phyloP scores from a whole-genome alignment of 345 rosid genomes.

The Xanthoceras sorbifolium region DNA sequence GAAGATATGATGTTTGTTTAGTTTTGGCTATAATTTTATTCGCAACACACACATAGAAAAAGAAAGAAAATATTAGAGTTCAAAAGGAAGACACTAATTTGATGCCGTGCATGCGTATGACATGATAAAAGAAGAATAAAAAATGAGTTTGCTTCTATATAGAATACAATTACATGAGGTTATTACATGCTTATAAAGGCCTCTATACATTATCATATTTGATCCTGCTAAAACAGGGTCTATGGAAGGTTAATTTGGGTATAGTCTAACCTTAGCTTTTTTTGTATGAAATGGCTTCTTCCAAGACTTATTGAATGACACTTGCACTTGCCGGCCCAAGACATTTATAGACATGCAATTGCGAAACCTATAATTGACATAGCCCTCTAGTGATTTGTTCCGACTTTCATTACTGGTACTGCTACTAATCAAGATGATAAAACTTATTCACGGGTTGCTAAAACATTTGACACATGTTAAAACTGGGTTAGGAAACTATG shows the following conservation, averaged over 20 bases:
- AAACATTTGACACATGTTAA: conserved; percentile 10
- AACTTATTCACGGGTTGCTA: conserved; percentile 14
- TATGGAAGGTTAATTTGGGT: neutral
- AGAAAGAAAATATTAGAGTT: neutral
- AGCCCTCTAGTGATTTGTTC: conserved; percentile 4
- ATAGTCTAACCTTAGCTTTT: neutral
- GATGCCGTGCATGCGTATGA: neutral
- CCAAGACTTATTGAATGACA: neutral
- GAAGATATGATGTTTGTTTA: neutral
- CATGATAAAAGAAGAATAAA: conserved; percentile 8
- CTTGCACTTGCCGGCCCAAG: neutral
- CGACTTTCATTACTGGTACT: conserved; percentile 21
- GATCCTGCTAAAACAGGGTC: neutral
- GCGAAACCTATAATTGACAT: no score
- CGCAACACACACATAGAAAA: neutral
- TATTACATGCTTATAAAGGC: neutral
- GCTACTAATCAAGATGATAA: conserved; percentile 21
- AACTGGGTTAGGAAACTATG: neutral
- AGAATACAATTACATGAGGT: neutral
- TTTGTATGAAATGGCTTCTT: neutral
- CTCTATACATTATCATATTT: neutral
- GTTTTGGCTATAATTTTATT: neutral
- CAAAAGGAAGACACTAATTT: neutral
- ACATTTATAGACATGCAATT: neutral
- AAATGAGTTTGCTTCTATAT: neutral